phyloP scores from a whole-genome alignment of 768 basidiomycete species.

The Lactarius trivialis region DNA sequence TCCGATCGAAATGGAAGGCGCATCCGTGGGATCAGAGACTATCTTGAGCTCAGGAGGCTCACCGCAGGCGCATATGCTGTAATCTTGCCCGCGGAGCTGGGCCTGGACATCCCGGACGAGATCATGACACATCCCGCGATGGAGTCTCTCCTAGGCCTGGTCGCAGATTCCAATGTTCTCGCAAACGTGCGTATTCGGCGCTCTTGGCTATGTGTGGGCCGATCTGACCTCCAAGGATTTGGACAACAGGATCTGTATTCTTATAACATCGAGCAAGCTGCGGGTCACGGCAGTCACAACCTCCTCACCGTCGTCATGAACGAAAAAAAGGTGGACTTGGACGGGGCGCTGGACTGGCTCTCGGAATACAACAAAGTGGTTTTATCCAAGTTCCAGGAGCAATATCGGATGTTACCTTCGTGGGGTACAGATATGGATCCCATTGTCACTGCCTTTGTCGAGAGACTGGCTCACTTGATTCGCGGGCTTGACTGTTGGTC shows the following conservation, averaged over 20 bases:
- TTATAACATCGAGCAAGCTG: conserved; percentile 31
- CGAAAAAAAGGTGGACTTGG: conserved; percentile 23
- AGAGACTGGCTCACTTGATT: conserved; percentile 64
- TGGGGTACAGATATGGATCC: conserved; percentile 57
- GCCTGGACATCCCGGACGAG: conserved; percentile 36
- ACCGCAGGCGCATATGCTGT: conserved; percentile 33
- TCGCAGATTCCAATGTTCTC: conserved; percentile 35
- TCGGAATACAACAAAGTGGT: background rate
- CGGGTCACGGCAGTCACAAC: conserved; percentile 28
- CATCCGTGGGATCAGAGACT: conserved; percentile 13
- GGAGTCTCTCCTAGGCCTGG: conserved; percentile 25
- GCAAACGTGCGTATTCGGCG: conserved; percentile 32
- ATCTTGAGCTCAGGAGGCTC: too few species aligned
- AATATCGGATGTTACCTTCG: conserved; percentile 43
- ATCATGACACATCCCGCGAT: conserved; percentile 36
- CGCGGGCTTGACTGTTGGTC: conserved; percentile 70
- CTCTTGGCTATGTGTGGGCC: too few species aligned
- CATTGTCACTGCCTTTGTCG: conserved; percentile 54
- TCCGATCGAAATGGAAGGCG: conserved; percentile 22
- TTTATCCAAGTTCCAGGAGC: conserved; percentile 27
- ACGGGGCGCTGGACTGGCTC: conserved; percentile 27
- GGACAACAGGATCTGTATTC: conserved; percentile 33
- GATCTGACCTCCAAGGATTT: background rate
- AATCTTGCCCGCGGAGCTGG: conserved; percentile 32
- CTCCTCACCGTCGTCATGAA: conserved; percentile 29